These are phyloP conservation scores for Mimosa bimucronata DNA, from an alignment of 306 rosid genomes.

Conservation along the genomic window DNA sequence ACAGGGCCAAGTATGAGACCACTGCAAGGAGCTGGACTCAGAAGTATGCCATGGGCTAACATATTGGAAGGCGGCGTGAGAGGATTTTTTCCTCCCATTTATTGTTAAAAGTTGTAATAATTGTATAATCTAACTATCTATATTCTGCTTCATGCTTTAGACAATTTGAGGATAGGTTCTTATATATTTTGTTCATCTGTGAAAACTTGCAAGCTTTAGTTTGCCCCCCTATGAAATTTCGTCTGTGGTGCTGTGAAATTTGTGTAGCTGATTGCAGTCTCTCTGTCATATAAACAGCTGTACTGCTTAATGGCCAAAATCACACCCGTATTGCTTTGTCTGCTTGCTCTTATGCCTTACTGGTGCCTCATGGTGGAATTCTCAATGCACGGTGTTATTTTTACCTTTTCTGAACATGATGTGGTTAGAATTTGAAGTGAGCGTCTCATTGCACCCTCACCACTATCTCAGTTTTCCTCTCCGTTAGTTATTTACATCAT, in stretches of 20 bases:
- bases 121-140: conserved; percentile 44
- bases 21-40: conserved; percentile 94
- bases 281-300: not conserved
- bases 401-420: no score
- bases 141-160: conserved; percentile 39
- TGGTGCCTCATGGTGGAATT: not conserved
- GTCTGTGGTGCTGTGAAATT: conserved; percentile 14
- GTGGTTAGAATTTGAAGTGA: no score
- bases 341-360: not conserved
- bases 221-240: conserved; percentile 26
- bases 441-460: no score
- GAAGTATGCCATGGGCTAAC: conserved; percentile 90
- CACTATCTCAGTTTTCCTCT: no score
- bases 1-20: conserved; percentile 82
- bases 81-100: conserved; percentile 41
- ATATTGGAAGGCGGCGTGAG: conserved; percentile 35
- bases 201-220: not conserved
- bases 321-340: not conserved
- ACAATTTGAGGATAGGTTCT: conserved; percentile 44
- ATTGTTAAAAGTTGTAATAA: conserved; percentile 32
- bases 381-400: not conserved
- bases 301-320: not conserved
- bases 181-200: not conserved
- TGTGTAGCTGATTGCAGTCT: not conserved
- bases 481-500: no score